phyloP scores from a whole-genome alignment of 805 yeast genomes.

The Saccharomycopsis microspora region DNA sequence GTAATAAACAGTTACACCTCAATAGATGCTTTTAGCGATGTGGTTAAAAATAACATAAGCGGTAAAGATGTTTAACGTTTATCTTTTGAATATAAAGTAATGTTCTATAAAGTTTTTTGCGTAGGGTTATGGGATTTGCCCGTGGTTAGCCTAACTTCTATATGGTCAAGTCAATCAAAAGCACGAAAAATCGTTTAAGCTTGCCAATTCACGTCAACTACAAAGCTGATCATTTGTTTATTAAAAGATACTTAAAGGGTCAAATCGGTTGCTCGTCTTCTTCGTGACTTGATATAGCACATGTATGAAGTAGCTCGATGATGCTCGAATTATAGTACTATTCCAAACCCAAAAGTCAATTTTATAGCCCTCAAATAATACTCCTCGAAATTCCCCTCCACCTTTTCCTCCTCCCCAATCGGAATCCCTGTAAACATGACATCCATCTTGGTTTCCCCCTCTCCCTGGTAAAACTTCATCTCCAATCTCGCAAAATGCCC shows the following conservation, averaged over 20 bases:
- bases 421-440: constrained; percentile 85
- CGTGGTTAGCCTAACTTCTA: no score
- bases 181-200: no score
- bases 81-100: no score
- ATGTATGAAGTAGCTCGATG: neutral
- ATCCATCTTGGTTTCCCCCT: constrained; percentile 72
- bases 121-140: no score
- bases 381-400: constrained; percentile 73
- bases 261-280: constrained; percentile 6
- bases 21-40: no score
- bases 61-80: no score
- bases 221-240: neutral
- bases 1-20: no score
- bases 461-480: constrained; percentile 62
- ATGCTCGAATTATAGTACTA: constrained; percentile 47
- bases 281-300: constrained; percentile 5
- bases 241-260: constrained; percentile 5
- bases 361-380: constrained; percentile 86
- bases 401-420: constrained; percentile 87
- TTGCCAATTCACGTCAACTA: no score
- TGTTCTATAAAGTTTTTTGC: no score
- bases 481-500: constrained; percentile 67
- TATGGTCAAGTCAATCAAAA: no score
- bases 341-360: constrained; percentile 89
- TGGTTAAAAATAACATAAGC: no score